Conservation (phyloP, 2,329 filamentous ascomycete species). For the Aureobasidium sp. region DNA sequence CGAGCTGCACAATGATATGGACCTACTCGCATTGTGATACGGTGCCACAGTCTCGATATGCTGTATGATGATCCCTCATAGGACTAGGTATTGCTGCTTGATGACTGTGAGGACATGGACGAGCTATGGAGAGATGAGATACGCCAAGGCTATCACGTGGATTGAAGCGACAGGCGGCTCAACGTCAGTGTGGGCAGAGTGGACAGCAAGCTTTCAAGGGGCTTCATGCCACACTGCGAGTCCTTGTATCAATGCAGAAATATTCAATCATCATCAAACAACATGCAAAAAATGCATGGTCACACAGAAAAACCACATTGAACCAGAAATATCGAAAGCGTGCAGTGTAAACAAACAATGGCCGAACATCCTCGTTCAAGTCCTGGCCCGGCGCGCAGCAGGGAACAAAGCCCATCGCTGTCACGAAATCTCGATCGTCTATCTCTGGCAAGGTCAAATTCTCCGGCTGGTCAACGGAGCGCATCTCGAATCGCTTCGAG, state of each 20-base stretch:
- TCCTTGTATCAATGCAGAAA: neutral
- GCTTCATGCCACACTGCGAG: neutral
- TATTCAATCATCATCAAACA: conserved; percentile 3
- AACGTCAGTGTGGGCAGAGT: neutral
- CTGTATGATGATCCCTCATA: too few relatives aligned
- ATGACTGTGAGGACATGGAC: neutral
- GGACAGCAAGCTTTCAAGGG: conserved; percentile 14
- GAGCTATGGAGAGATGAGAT: too few relatives aligned
- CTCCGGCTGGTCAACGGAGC: neutral
- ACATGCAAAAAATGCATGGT: conserved; percentile 3
- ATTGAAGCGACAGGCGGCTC: neutral
- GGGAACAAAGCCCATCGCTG: conserved; percentile 13
- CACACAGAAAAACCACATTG: neutral
- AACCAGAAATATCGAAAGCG: neutral
- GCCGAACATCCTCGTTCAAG: conserved; percentile 9
- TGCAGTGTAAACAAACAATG: conserved; percentile 5
- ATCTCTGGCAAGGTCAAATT: conserved; percentile 3
- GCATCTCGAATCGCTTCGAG: conserved; percentile 3
- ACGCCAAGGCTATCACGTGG: conserved; percentile 2
- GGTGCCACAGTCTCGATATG: neutral
- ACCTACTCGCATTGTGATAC: neutral
- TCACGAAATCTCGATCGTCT: conserved; percentile 10
- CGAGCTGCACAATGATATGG: neutral
- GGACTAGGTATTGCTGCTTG: too few relatives aligned
- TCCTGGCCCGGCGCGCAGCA: neutral